A percentile compares a stretch with the other conserved stretches of the same genome.
These are phyloP conservation scores for Dothideomycetidae sp. DNA, from an alignment of 2,329 filamentous ascomycete genomes.

Conservation along the genomic window DNA sequence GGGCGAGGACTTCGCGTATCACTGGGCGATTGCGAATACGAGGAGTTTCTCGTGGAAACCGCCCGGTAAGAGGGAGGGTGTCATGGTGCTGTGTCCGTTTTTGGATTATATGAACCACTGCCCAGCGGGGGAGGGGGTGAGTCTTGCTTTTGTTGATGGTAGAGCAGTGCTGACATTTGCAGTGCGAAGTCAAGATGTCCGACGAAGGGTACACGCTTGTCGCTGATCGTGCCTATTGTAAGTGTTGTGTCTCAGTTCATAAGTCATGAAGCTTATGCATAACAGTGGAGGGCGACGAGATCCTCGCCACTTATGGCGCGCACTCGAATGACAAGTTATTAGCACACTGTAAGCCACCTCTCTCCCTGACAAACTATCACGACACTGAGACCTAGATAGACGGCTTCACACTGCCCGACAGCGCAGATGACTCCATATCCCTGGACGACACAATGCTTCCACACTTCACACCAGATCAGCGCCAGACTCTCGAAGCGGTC, in stretches of 20 bases:
- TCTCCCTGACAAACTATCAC: not conserved
- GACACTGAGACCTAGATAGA: slow-evolving; percentile 18
- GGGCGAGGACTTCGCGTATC: slow-evolving; percentile 35
- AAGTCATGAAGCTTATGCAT: slow-evolving; percentile 1
- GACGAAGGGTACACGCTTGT: slow-evolving; percentile 40
- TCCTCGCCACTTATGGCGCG: slow-evolving; percentile 54
- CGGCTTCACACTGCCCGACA: slow-evolving; percentile 28
- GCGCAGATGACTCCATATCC: slow-evolving; percentile 25
- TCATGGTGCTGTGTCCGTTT: slow-evolving; percentile 56
- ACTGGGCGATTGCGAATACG: slow-evolving; percentile 48
- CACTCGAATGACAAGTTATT: slow-evolving; percentile 62
- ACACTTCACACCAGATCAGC: slow-evolving; percentile 20
- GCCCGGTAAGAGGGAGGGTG: slow-evolving; percentile 37
- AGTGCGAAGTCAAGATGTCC: slow-evolving; percentile 41
- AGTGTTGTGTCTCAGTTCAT: slow-evolving; percentile 10
- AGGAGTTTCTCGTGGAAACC: slow-evolving; percentile 45
- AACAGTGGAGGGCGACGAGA: slow-evolving; percentile 43
- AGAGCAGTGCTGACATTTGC: slow-evolving; percentile 13
- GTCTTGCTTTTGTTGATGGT: slow-evolving; percentile 8
- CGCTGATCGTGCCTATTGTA: slow-evolving; percentile 37
- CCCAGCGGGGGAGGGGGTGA: slow-evolving; percentile 23
- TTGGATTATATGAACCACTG: slow-evolving; percentile 56
- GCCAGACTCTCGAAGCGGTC: slow-evolving; percentile 26
- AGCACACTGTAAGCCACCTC: slow-evolving; percentile 38
- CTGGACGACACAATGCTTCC: slow-evolving; percentile 31